These are phyloP conservation scores for Artemisia annua DNA, from an alignment of 129 eudicot species.

Conservation along the genomic window DNA sequence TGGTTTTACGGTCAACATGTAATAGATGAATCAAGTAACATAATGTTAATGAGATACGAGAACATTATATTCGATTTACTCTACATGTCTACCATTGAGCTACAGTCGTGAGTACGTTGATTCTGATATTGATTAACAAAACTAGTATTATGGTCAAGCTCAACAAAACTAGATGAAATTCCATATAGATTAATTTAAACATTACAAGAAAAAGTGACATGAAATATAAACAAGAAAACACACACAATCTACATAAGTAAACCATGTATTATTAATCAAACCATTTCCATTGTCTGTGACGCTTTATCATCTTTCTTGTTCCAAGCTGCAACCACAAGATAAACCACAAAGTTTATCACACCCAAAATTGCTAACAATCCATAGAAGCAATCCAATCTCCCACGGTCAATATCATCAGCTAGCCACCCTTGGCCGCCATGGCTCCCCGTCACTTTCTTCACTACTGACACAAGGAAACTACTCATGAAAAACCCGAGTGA, in stretches of 20 bases:
- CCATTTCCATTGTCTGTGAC: slow-evolving; percentile 28
- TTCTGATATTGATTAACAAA: too few species aligned
- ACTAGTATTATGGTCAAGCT: too few species aligned
- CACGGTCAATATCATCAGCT: slow-evolving; percentile 70
- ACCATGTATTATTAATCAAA: slow-evolving; percentile 6
- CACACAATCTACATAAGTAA: slow-evolving; percentile 16
- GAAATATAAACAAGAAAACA: slow-evolving; percentile 34
- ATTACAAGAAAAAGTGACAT: slow-evolving; percentile 18
- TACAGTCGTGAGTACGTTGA: too few species aligned
- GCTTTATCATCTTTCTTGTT: slow-evolving; percentile 52
- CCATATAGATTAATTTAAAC: slow-evolving; percentile 13
- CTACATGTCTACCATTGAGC: too few species aligned
- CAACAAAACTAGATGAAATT: not conserved
- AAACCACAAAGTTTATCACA: slow-evolving; percentile 54
- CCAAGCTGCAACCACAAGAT: slow-evolving; percentile 71
- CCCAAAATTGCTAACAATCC: slow-evolving; percentile 59
- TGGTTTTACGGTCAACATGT: too few species aligned
- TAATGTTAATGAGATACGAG: too few species aligned
- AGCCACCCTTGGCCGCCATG: slow-evolving; percentile 67
- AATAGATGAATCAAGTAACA: too few species aligned
- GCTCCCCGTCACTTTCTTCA: slow-evolving; percentile 66
- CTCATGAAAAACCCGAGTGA: slow-evolving; percentile 88
- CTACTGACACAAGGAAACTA: slow-evolving; percentile 72
- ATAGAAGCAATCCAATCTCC: slow-evolving; percentile 75
- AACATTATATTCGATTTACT: too few species aligned